Base-by-base conservation (phyloP, 371 early-diverging fungal genomes). In the Rhizopus sp. region DNA sequence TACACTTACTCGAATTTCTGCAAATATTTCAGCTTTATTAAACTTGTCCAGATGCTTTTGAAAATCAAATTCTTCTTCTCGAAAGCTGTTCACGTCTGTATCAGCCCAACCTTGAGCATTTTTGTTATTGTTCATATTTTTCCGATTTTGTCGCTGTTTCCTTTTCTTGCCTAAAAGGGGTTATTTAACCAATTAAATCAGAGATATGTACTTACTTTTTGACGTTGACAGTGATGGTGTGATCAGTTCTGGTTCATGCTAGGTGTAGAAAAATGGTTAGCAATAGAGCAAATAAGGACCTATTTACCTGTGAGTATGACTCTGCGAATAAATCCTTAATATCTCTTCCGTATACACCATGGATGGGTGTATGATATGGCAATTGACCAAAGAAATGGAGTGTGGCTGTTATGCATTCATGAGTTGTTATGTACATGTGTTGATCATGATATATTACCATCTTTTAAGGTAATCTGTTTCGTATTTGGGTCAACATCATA, bases 21-120 rank as follows among this genome's bases (percentile, higher is more conserved):
- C 90, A 86, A 91, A 93, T 49, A 90, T 85, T 44, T 81, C 81
- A 29, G 78, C 77, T 75, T 93, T 93, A 61, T 93, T 85, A 82
- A 89, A 88, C 72, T 85, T 80, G n/a, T 75, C 68, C 31, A 93
- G 64, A 57, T 89, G 88, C 32, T 84, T 83, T 64, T 91, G 89
- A 60, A 92, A 92, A 62, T 92, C 92, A 75, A 93, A 93, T 54
- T 91, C 93, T 39, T 88, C 75, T 33, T 77, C 81, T 51, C 69
- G 73, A 34, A 82, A 83, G 23, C 76, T 79, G 29, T 78, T 69
- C 5, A 82, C 85, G 62, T 88, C 86, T 12, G 80, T 82, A 39
- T 76, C 73, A 17, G 82, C 82, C 85, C 84, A 84, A 9, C 72
- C 79, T 50, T 78, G 71, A 33, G n/a, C 52, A 31, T 49, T 57